These are phyloP conservation scores for Verticillium albo-atrum DNA, from an alignment of 2,329 filamentous ascomycete genomes.

Conservation along the genomic window DNA sequence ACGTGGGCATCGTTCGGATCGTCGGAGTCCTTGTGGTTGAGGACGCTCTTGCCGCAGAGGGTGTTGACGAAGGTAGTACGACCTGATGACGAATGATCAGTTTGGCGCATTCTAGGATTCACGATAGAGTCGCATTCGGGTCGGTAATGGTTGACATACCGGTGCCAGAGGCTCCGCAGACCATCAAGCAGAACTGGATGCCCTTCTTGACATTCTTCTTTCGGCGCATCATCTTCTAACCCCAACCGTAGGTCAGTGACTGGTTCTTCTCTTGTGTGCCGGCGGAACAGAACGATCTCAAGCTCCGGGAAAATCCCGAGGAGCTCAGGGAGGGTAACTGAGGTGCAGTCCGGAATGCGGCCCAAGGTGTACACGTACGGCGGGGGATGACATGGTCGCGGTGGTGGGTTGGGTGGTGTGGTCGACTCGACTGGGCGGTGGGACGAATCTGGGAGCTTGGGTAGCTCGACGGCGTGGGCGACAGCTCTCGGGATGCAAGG, in stretches of 20 bases:
- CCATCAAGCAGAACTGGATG: conserved; percentile 99
- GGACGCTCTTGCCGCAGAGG: conserved; percentile 90
- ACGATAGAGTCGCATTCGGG: conserved; percentile 1
- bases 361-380: conserved; percentile 20
- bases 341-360: background rate
- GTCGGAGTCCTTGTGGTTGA: conserved; percentile 87
- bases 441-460: conserved; percentile 9
- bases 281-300: background rate
- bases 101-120: background rate
- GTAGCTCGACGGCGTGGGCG: background rate
- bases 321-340: background rate
- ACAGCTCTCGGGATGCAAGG: background rate
- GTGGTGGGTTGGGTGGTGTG: background rate
- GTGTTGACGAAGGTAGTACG: conserved; percentile 99
- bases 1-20: conserved; percentile 84
- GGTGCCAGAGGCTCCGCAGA: conserved; percentile 97
- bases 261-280: background rate
- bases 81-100: conserved; percentile 45
- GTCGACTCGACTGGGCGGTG: conserved; percentile 4
- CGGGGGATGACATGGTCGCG: conserved; percentile 26
- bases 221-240: conserved; percentile 89
- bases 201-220: conserved; percentile 99
- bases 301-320: background rate
- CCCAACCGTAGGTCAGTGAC: background rate
- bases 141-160: conserved; percentile 53